Evolutionary conservation across 306 rosid genomes (phyloP).

Genomic region (Trichosanthes cucumerina): DNA sequence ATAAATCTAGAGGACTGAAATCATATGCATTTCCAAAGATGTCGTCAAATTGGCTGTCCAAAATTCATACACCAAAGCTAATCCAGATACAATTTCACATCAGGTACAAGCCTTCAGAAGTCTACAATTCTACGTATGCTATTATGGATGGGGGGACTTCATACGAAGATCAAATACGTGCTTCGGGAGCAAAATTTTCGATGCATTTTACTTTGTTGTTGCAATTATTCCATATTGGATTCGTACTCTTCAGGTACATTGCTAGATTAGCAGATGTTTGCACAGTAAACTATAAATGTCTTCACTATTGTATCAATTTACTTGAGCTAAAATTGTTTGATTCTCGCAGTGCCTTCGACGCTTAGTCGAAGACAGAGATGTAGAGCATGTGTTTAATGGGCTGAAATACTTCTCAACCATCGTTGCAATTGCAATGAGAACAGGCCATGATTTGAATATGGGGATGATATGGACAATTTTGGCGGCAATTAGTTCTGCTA

Average conservation of each 20-base stretch:
- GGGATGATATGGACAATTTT: slow-evolving; percentile 18
- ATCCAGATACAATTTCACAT: neutral
- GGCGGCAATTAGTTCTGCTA: slow-evolving; percentile 25
- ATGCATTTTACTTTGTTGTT: slow-evolving; percentile 44
- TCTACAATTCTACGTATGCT: slow-evolving; percentile 62
- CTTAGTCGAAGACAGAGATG: slow-evolving; percentile 36
- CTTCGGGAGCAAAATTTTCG: slow-evolving; percentile 23
- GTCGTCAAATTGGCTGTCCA: neutral
- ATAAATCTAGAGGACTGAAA: neutral
- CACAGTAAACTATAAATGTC: neutral
- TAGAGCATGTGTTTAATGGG: slow-evolving; percentile 29
- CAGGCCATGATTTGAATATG: slow-evolving; percentile 16
- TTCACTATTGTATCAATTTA: neutral
- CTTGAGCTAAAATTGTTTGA: neutral
- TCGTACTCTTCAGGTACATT: slow-evolving; percentile 56
- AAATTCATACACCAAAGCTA: neutral
- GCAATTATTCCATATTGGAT: slow-evolving; percentile 66
- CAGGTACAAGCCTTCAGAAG: slow-evolving; percentile 80
- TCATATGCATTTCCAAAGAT: neutral
- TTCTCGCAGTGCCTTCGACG: slow-evolving; percentile 36
- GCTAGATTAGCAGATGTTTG: neutral
- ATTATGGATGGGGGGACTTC: slow-evolving; percentile 59
- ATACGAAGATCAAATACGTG: slow-evolving; percentile 48
- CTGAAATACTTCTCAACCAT: slow-evolving; percentile 32
- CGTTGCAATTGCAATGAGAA: slow-evolving; percentile 43